These are phyloP conservation scores for Cyberlindnera mycetangii DNA, from an alignment of 805 yeast species.

Conservation along the genomic window DNA sequence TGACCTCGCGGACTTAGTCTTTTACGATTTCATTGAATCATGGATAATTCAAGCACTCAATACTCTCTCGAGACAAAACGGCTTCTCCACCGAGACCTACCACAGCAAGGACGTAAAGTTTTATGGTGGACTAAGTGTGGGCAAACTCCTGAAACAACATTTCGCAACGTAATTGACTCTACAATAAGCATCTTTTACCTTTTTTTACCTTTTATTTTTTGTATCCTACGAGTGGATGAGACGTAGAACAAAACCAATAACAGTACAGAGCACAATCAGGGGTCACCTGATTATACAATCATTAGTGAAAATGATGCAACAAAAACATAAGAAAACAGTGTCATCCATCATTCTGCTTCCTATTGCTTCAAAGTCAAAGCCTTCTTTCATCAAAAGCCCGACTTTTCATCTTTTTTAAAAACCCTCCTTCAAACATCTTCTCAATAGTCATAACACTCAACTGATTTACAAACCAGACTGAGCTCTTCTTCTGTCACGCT, in stretches of 20 bases:
- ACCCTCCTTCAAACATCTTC: conserved; percentile 70
- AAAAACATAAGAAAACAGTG: conserved; percentile 21
- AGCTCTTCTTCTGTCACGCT: conserved; percentile 98
- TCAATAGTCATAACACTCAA: conserved; percentile 27
- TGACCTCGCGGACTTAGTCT: conserved; percentile 62
- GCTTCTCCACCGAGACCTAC: conserved; percentile 26
- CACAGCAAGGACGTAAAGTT: conserved; percentile 35
- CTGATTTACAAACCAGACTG: conserved; percentile 33
- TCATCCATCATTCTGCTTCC: conserved; percentile 15
- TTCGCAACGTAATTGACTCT: conserved; percentile 21
- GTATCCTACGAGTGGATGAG: conserved; percentile 13
- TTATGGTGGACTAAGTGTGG: conserved; percentile 42
- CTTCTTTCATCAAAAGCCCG: conserved; percentile 40
- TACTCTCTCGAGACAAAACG: conserved; percentile 16
- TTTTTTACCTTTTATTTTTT: conserved; percentile 14
- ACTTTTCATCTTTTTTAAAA: conserved; percentile 9
- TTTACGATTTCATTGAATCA: conserved; percentile 69
- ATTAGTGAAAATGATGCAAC: conserved; percentile 28
- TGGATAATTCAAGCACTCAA: conserved; percentile 46
- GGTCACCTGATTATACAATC: conserved; percentile 12
- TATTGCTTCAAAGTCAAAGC: conserved; percentile 4
- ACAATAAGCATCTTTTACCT: conserved; percentile 2
- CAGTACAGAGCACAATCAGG: conserved; percentile 23
- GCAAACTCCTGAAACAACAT: conserved; percentile 42
- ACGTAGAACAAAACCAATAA: conserved; percentile 18